Evolutionary conservation across 176 grass and related monocot species (phyloP).

Genomic region (Sorghum bicolor): DNA sequence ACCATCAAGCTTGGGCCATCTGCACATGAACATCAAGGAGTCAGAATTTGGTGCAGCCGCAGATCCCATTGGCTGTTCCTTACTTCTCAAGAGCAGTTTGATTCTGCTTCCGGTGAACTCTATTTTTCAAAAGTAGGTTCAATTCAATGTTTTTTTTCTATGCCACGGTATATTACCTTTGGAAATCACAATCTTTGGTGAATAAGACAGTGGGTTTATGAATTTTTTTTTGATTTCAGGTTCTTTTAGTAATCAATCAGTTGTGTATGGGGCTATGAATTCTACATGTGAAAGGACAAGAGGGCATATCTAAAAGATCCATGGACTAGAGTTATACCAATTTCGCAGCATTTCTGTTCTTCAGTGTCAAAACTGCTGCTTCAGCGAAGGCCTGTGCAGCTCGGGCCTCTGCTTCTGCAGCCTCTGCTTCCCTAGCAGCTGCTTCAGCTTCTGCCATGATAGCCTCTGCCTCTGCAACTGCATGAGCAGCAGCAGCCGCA

Average conservation of each 20-base stretch:
- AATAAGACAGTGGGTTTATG: neutral
- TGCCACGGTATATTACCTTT: neutral
- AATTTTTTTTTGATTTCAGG: neutral
- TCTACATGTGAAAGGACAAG: neutral
- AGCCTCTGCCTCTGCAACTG: constrained; percentile 81
- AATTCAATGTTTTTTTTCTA: neutral
- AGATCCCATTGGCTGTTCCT: neutral
- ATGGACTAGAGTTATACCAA: constrained; percentile 37
- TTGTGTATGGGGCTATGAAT: neutral
- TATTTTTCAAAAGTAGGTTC: neutral
- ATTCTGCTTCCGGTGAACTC: neutral
- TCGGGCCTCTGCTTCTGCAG: constrained; percentile 76
- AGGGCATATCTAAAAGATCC: constrained; percentile 1
- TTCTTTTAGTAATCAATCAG: constrained; percentile 4
- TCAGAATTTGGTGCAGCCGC: constrained; percentile 14
- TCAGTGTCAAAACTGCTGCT: constrained; percentile 50
- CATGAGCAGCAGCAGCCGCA: constrained; percentile 52
- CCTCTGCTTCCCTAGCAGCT: constrained; percentile 73
- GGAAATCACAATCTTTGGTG: neutral
- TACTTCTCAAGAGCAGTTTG: neutral
- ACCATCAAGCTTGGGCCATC: constrained; percentile 30
- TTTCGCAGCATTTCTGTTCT: constrained; percentile 61
- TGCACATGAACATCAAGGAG: constrained; percentile 14
- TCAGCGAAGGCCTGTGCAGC: constrained; percentile 82
- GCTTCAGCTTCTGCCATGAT: constrained; percentile 87